Evolutionary conservation across 345 rosid genomes (phyloP).

Genomic region (Eucalyptus tenuipes): DNA sequence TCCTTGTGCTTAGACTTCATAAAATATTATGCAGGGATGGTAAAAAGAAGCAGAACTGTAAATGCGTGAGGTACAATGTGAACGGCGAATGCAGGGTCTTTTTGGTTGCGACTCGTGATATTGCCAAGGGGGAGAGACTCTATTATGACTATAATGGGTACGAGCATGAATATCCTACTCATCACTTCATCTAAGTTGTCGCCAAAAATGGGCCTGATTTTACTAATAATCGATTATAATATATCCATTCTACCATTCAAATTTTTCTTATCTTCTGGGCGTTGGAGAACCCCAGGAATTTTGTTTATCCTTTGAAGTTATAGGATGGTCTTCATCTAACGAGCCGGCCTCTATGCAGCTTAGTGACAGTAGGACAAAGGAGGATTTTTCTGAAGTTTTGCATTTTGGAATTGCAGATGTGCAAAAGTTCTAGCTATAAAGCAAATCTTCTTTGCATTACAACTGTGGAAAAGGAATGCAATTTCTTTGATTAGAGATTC

Average conservation of each 20-base stretch:
- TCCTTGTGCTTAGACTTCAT: not conserved
- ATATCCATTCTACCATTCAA: not conserved
- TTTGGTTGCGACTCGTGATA: constrained; percentile 84
- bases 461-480: not conserved
- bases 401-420: not conserved
- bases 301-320: not conserved
- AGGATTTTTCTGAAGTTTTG: not conserved
- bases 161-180: constrained; percentile 90
- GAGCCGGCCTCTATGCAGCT: not conserved
- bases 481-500: not conserved
- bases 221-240: not conserved
- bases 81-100: constrained; percentile 79
- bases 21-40: constrained; percentile 57
- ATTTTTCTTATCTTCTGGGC: not conserved
- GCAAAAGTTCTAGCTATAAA: not conserved
- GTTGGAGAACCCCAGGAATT: not conserved
- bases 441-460: not conserved
- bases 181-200: constrained; percentile 55
- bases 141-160: constrained; percentile 94
- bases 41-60: constrained; percentile 88
- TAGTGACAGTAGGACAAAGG: not conserved
- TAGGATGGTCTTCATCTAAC: not conserved
- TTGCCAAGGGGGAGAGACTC: constrained; percentile 76
- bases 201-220: not conserved
- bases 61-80: constrained; percentile 82